Evolutionary conservation across 768 basidiomycete species (phyloP).

Genomic region (Suillus cothurnatus): DNA sequence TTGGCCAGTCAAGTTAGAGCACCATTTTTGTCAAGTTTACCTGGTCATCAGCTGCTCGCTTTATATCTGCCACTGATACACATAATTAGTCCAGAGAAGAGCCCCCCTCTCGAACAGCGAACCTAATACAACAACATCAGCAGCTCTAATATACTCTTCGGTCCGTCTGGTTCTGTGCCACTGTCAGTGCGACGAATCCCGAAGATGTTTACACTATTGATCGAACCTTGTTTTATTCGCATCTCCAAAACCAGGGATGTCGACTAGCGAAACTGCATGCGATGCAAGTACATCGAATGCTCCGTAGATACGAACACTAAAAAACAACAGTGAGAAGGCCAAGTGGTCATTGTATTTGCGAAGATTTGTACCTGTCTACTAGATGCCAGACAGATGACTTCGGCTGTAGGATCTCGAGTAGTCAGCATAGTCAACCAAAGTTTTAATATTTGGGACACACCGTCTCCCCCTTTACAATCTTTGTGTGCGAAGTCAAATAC

Average conservation of each 20-base stretch:
- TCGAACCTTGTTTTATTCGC: background rate
- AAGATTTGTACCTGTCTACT: background rate
- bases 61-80: background rate
- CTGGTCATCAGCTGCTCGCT: background rate
- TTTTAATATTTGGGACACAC: background rate
- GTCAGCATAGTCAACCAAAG: background rate
- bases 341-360: background rate
- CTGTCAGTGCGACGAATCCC: background rate
- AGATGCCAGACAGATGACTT: background rate
- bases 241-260: background rate
- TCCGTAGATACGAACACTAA: background rate
- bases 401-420: background rate
- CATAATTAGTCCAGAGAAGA: background rate
- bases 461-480: background rate
- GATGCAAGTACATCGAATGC: constrained; percentile 3
- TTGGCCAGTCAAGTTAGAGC: background rate
- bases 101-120: background rate
- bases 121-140: background rate
- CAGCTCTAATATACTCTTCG: background rate
- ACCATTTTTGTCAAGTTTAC: background rate
- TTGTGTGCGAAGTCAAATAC: background rate
- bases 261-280: background rate
- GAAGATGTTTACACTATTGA: background rate
- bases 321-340: background rate
- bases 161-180: background rate